These are phyloP conservation scores for Tilletia setariae DNA, from an alignment of 1,284 basidiomycete species.

Conservation along the genomic window DNA sequence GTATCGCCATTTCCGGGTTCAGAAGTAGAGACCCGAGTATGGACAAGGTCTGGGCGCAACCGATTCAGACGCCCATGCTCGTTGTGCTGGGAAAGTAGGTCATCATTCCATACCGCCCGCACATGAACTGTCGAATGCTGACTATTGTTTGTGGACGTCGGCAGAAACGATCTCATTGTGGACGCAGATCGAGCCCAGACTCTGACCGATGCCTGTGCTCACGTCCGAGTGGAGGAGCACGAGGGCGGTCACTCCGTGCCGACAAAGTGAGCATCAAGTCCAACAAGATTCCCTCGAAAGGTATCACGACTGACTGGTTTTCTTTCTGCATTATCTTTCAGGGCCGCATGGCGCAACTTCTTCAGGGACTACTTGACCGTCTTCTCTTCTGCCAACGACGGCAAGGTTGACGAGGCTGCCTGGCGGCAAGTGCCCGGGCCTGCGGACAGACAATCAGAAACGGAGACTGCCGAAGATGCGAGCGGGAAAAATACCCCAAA, in stretches of 20 bases:
- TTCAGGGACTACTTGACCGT: slow-evolving; percentile 41
- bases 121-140: not conserved
- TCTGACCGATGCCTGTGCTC: slow-evolving; percentile 34
- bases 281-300: not conserved
- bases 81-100: slow-evolving; percentile 36
- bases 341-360: slow-evolving; percentile 51
- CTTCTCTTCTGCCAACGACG: slow-evolving; percentile 26
- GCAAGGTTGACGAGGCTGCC: not conserved
- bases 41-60: slow-evolving; percentile 37
- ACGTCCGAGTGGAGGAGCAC: slow-evolving; percentile 47
- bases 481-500: not conserved
- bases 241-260: slow-evolving; percentile 51
- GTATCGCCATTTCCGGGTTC: slow-evolving; percentile 49
- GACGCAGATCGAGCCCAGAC: slow-evolving; percentile 37
- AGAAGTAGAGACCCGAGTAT: slow-evolving; percentile 33
- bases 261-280: slow-evolving; percentile 34
- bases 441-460: not conserved
- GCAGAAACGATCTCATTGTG: slow-evolving; percentile 19
- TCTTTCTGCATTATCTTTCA: slow-evolving; percentile 2
- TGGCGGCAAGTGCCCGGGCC: not conserved
- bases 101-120: not conserved
- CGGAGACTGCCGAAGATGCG: not conserved
- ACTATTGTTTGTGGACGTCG: not conserved
- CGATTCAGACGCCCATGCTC: slow-evolving; percentile 43
- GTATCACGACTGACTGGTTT: not conserved